These are phyloP conservation scores for Brassica napus DNA, from an alignment of 345 rosid genomes.

Conservation along the genomic window DNA sequence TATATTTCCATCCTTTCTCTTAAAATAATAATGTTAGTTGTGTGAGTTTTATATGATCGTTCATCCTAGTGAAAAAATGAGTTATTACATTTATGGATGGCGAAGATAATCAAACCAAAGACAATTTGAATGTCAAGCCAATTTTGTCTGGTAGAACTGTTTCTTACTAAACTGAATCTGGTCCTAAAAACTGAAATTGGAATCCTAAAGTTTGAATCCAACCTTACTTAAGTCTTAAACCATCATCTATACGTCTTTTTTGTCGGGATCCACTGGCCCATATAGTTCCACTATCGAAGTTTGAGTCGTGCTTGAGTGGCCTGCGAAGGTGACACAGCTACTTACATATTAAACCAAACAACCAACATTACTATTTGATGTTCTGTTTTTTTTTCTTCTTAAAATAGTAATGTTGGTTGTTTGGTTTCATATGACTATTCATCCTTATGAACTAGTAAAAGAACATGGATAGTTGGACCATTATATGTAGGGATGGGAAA, in stretches of 20 bases:
- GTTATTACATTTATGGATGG: neutral
- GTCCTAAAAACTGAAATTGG: neutral
- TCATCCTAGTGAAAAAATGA: constrained; percentile 7
- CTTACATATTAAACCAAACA: neutral
- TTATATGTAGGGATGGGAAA: neutral
- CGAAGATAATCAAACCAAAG: neutral
- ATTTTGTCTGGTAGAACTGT: neutral
- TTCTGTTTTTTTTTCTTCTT: neutral
- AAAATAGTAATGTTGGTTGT: neutral
- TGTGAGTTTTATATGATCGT: neutral
- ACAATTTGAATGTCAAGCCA: neutral
- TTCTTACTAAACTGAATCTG: neutral
- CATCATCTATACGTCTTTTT: neutral
- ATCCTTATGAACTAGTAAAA: no score
- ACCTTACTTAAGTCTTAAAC: neutral
- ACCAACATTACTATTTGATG: neutral
- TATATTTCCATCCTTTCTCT: neutral
- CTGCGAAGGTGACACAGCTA: neutral
- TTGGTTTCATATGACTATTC: neutral
- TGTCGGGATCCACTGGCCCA: neutral
- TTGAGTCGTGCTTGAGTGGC: neutral
- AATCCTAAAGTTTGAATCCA: neutral
- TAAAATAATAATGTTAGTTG: constrained; percentile 9
- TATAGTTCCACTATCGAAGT: neutral
- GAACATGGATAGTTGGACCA: no score